Evolutionary conservation across 192 early-diverging fungal genomes (phyloP).

Genomic region (Coemansia sp.): DNA sequence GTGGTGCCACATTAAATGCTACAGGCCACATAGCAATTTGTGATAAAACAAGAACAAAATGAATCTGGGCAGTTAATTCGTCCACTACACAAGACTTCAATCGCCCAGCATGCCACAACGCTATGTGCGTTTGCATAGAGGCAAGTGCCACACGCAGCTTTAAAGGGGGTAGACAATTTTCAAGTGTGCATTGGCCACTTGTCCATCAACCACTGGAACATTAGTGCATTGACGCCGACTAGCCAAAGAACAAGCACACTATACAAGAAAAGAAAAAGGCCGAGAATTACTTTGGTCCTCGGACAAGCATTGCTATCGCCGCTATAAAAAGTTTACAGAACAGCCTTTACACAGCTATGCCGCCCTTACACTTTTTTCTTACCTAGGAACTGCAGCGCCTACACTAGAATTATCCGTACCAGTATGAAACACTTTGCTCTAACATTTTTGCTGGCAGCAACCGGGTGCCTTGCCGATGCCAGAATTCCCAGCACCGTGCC

Average conservation of each 20-base stretch:
- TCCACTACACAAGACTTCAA: neutral
- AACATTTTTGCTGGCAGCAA: neutral
- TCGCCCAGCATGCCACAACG: neutral
- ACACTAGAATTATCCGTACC: neutral
- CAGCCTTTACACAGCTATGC: too few species aligned
- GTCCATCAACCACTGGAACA: neutral
- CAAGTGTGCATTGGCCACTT: neutral
- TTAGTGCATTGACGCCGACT: neutral
- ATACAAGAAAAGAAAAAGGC: neutral
- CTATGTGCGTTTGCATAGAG: neutral
- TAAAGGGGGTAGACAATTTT: neutral
- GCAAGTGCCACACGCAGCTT: neutral
- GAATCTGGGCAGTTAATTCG: neutral
- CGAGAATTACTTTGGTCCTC: neutral
- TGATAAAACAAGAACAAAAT: neutral
- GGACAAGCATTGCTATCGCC: neutral
- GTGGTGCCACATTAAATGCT: neutral
- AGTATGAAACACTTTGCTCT: neutral
- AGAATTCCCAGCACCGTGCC: neutral
- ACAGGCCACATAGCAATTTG: neutral
- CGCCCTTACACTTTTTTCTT: neutral
- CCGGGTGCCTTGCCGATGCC: neutral
- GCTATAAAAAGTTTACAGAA: neutral
- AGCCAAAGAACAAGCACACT: neutral
- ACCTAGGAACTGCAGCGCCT: neutral